A percentile compares a stretch with the other conserved stretches of the same genome.
Evolutionary conservation across 305 asterid genomes (phyloP).

Genomic region (Ajuga reptans): DNA sequence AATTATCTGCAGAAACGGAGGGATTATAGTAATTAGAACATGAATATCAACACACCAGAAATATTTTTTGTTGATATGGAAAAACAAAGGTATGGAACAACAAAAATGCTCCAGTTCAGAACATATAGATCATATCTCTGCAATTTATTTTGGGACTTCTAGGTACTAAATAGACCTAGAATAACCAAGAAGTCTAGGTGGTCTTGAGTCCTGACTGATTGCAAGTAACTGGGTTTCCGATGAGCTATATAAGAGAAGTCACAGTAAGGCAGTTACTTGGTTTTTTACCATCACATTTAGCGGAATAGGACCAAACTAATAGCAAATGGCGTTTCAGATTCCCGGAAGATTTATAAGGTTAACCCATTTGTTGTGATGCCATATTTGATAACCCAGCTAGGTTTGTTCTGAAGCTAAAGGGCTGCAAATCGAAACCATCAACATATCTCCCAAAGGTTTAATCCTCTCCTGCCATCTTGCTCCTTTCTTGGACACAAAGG

Average conservation of each 20-base stretch:
- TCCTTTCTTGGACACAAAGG: too few relatives aligned
- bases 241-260: background rate
- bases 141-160: background rate
- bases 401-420: background rate
- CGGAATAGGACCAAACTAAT: background rate
- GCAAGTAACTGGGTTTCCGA: background rate
- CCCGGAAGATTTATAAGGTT: background rate
- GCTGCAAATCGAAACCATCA: background rate
- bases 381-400: background rate
- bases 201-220: background rate
- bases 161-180: background rate
- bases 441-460: background rate
- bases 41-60: constrained; percentile 11
- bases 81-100: background rate
- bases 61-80: background rate
- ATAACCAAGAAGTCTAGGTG: background rate
- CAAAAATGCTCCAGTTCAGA: background rate
- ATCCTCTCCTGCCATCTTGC: background rate
- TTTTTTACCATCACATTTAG: background rate
- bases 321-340: background rate
- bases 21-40: constrained; percentile 5
- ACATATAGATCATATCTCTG: background rate
- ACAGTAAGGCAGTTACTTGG: background rate
- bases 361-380: background rate
- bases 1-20: constrained; percentile 50